phyloP scores from a whole-genome alignment of 164 flowering plant genomes.

The Aristolochia fimbriata region DNA sequence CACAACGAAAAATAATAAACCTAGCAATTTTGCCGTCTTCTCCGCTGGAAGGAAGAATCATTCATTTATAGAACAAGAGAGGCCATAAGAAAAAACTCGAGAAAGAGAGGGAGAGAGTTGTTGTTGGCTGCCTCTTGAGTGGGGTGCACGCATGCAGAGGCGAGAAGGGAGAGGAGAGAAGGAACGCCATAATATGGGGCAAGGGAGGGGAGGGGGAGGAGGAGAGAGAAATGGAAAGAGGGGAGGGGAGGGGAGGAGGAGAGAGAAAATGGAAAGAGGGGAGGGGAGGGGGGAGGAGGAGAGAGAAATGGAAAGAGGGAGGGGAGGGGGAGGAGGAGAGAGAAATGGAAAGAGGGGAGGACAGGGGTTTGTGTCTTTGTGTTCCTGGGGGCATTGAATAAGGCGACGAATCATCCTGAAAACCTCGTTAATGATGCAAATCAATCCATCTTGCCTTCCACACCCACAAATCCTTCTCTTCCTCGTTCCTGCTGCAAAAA shows the following conservation, averaged over 20 bases:
- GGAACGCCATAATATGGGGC: neutral
- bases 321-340: too few species aligned
- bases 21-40: neutral
- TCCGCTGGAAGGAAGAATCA: neutral
- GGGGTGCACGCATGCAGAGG: neutral
- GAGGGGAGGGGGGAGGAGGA: neutral
- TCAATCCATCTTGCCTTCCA: slow-evolving; percentile 4
- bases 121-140: neutral
- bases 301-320: neutral
- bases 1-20: neutral
- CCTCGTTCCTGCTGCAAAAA: too few species aligned
- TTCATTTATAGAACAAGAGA: neutral
- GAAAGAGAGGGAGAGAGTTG: neutral
- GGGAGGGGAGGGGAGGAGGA: too few species aligned
- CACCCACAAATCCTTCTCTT: neutral
- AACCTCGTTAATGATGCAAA: slow-evolving; percentile 4
- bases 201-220: too few species aligned
- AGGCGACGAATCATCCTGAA: slow-evolving; percentile 1
- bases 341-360: too few species aligned
- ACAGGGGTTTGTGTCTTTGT: too few species aligned
- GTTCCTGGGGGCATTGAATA: slow-evolving; percentile 1
- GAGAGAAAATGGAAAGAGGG: neutral
- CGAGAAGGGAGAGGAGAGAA: neutral
- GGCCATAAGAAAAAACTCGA: too few species aligned
- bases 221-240: too few species aligned